These are phyloP conservation scores for Hygrophorus pudorinus DNA, from an alignment of 768 basidiomycete species.

Conservation along the genomic window DNA sequence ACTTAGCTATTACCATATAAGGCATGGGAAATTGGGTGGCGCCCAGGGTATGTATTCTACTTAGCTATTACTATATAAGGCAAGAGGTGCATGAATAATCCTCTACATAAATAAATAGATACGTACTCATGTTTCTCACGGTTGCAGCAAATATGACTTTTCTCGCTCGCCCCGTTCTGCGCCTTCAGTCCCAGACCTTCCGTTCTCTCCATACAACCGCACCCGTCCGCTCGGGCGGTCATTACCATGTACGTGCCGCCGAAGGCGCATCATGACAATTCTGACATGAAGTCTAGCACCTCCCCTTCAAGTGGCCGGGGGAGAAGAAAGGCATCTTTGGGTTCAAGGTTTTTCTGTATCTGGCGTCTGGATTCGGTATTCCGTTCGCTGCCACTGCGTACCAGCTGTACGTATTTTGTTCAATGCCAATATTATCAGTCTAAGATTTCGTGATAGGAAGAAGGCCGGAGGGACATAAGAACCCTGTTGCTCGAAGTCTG, in stretches of 20 bases:
- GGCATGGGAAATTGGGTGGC: too few relatives aligned
- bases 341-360: constrained; percentile 35
- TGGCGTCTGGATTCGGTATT: constrained; percentile 51
- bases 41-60: too few relatives aligned
- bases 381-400: constrained; percentile 53
- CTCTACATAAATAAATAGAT: too few relatives aligned
- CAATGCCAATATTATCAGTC: background rate
- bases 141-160: background rate
- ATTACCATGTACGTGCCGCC: constrained; percentile 44
- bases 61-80: too few relatives aligned
- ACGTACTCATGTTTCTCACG: too few relatives aligned
- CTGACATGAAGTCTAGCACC: constrained; percentile 29
- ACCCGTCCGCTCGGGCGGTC: constrained; percentile 35
- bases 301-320: constrained; percentile 45
- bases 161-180: background rate
- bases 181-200: constrained; percentile 4
- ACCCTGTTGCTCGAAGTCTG: background rate
- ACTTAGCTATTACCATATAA: too few relatives aligned
- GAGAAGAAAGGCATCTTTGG: constrained; percentile 39
- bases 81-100: too few relatives aligned
- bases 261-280: background rate
- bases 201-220: constrained; percentile 18
- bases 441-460: constrained; percentile 23
- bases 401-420: constrained; percentile 46
- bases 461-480: constrained; percentile 18